Percentiles rank a stretch among this genome's conserved stretches.
phyloP scores from a whole-genome alignment of 108 stramenopile genomes.

The Nitzschia putrida region DNA sequence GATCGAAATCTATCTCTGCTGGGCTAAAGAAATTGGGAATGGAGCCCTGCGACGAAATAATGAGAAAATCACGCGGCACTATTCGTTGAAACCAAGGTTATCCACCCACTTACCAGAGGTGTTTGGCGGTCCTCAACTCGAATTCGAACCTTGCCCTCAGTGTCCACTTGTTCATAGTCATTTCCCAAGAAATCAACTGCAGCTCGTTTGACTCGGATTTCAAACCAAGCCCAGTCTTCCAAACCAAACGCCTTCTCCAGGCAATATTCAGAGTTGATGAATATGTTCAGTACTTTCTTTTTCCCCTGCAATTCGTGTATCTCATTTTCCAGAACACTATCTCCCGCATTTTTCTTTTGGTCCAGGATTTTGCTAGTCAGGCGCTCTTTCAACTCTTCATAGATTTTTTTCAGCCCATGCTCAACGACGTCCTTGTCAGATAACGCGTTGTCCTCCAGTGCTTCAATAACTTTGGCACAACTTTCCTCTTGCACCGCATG shows the following conservation, averaged over 20 bases:
- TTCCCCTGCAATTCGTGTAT: constrained; percentile 4
- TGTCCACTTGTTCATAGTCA: no score
- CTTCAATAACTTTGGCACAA: constrained; percentile 2
- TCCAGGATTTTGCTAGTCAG: neutral
- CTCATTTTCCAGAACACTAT: neutral
- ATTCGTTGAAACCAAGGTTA: neutral
- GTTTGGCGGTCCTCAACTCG: no score
- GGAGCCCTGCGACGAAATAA: neutral
- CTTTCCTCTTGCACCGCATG: constrained; percentile 1
- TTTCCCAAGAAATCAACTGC: neutral
- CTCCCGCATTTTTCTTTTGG: neutral
- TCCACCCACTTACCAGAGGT: no score
- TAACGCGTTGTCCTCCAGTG: neutral
- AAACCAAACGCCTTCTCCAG: constrained; percentile 6
- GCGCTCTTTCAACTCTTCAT: neutral
- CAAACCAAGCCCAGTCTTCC: constrained; percentile 12
- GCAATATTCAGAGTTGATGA: neutral
- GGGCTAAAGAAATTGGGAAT: neutral
- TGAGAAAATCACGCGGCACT: neutral
- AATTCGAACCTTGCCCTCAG: no score
- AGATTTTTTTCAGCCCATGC: neutral
- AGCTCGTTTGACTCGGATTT: neutral
- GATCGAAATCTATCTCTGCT: neutral
- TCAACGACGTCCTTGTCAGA: neutral
- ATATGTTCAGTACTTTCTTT: constrained; percentile 6